Evolutionary conservation across 2,329 filamentous ascomycete genomes (phyloP), one percentile per base, ranked within the genome.

Genomic region (Fusarium torreyae): DNA sequence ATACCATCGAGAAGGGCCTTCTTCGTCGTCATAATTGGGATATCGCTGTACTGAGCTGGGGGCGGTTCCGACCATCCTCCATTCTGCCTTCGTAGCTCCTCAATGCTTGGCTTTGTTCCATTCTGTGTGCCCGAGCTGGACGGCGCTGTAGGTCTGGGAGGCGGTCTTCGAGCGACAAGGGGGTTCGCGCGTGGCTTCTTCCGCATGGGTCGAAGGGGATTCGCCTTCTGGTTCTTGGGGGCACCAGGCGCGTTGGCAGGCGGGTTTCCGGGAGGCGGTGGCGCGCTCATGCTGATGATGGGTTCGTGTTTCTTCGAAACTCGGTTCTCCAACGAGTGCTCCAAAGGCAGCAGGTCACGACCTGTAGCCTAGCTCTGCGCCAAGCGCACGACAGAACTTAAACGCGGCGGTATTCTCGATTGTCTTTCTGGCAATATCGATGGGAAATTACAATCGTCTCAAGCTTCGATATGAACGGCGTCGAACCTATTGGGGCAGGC

Each of bases 21-120:
- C 80, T 97, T 97, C 8, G 93, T 97, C 8, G 94, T 93, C 69
- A 94, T 88, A 18, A 98, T 85, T 15, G 93, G 93, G 72, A 85
- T 85, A 40, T 87, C 85, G 15, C 72, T 81, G 74, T 90, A 90
- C 22, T 81, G 79, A 1, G 77, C 74, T 4, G 84, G 82, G 3
- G 85, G 81, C 28, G 86, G 82, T 45, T 85, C 82, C 6, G 86
- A 87, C 88, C 88, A 91, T 43, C 88, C 89, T 42, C 83, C 85
- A 72, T 86, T 83, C 66, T 82, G 78, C 58, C 78, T 77, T 46
- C 83, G 84, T 58, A 80, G 76, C 34, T 79, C 80, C 49, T 84
- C 83, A 24, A 82, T 81, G 40, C 74, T 80, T 26, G 76, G 73
- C 33, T 76, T 77, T 14, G 75, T 50, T 18, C 77, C 76, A 56